Evolutionary conservation across 371 early-diverging fungal genomes (phyloP), one percentile per base, ranked within the genome.

Genomic region (Blakeslea trispora): DNA sequence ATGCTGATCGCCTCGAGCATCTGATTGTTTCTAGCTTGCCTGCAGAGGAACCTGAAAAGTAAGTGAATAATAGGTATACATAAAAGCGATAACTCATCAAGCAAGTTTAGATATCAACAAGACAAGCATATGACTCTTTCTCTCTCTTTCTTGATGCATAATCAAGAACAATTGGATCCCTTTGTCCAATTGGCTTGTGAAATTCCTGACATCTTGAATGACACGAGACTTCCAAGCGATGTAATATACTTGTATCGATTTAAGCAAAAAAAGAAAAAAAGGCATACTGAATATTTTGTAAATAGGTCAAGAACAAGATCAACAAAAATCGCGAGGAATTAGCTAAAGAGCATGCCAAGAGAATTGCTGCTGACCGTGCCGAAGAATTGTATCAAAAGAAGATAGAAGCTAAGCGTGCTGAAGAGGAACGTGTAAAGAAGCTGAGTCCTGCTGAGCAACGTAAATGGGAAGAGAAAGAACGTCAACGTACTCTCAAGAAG

Each of bases 381-480:
- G 72, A 77, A 35, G 83, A 85, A 62, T 51, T 82, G 15, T 66
- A 66, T 24, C 55, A 57, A 21, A 75, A 75, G 57, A 74, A 81
- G 59, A 81, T 76, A 11, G 83, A 83, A 42, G 85, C 85, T 60
- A 90, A 90, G 68, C 84, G 82, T 59, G 83, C 82, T 46, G 82
- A 87, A 67, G 86, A 80, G 31, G 81, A 89, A 24, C 83, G 84
- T 45, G 76, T 90, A 35, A 69, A 75, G 51, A 85, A 85, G 63
- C 22, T 75, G 58, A 70, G 69, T 39, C 83, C 88, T 34, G 81
- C 85, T 45, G 85, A 87, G 64, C 87, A 86, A 64, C 84, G 90
- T 57, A 91, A 88, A 67, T 84, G 76, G 73, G 91, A 91, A 50
- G 91, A 90, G 75, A 86, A 85, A 71, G 84, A 88, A 50, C 75